Base-by-base conservation (phyloP, 768 basidiomycete species). In the Termitomyces heimii region DNA sequence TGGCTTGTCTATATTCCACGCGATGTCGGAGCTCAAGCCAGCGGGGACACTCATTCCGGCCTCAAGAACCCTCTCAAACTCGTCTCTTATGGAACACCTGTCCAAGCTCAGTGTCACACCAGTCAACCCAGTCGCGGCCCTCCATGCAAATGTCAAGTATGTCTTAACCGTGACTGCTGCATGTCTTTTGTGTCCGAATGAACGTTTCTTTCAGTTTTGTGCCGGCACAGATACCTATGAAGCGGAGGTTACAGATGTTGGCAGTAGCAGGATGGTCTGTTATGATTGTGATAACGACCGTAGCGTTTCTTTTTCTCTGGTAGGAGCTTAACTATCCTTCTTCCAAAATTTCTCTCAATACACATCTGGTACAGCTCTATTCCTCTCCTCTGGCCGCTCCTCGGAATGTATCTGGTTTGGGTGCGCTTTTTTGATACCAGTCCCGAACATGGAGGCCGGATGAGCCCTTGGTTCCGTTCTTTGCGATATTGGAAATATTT, bases 241-340 rank as follows among this genome's bases (percentile, higher is more conserved):
- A 88, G 70, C 81, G 94, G 63, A 78, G 94, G 64, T 69, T 96
- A 57, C 95, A 98, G 75, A 98, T 91, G 63, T 76, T 93, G 61
- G 88, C 83, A 0, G 96, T 98, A 46, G 91, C 94, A 16, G 62
- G 85, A 52, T 96, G 92, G 93, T 90, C 91, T 29, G 82, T 88
- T n/a, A 73, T 86, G 69, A 84, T 97, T 53, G 80, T 89, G 3
- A 77, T 88, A 55, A 80, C 80, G 20, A 69, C 82, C 14, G 81
- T 81, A 62, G 52, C 82, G 43, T 97, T 94, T 75, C 76, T 96
- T 34, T 67, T 89, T n/a, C 77, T 94, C 45, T 88, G 90, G 95
- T 94, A 40, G 18, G 66, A 67, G 88, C 78, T 44, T 26, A 47
- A 32, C n/a, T 26, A 31, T 16, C 54, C 14, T 40, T 35, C 32